phyloP scores from a whole-genome alignment of 441 rosid species.

The Iberis amara region DNA sequence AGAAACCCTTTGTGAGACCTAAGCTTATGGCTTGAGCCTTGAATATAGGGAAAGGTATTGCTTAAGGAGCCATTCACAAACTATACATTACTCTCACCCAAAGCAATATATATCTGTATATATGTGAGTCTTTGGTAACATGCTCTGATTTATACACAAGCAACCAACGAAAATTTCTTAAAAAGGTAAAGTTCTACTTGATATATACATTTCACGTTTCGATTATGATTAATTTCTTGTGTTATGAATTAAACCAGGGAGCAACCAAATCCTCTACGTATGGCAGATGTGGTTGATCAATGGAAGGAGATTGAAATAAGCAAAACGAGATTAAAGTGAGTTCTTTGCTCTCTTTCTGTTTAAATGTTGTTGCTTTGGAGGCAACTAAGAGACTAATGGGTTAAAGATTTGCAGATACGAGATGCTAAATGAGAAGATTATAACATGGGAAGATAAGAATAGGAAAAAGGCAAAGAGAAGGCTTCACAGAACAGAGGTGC shows the following conservation, averaged over 20 bases:
- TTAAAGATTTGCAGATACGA: conserved; percentile 47
- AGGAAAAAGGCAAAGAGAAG: conserved; percentile 49
- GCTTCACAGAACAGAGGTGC: conserved; percentile 57
- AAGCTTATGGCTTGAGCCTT: conserved; percentile 12
- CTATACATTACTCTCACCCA: conserved; percentile 22
- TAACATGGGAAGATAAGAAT: conserved; percentile 54
- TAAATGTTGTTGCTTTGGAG: neutral
- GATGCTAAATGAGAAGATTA: conserved; percentile 37
- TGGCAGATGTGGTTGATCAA: conserved; percentile 37
- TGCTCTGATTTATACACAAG: conserved; percentile 7
- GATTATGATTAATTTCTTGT: conserved; percentile 2
- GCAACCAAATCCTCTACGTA: conserved; percentile 14
- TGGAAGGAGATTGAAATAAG: conserved; percentile 55
- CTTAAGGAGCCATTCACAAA: conserved; percentile 23
- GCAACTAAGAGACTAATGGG: conserved; percentile 20
- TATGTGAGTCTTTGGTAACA: neutral
- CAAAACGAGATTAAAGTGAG: conserved; percentile 46
- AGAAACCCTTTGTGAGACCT: conserved; percentile 16
- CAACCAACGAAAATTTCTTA: no score
- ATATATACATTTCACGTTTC: neutral
- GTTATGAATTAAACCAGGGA: conserved; percentile 17
- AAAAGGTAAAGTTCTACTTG: neutral
- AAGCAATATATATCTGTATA: neutral
- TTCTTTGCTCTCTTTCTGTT: conserved; percentile 9
- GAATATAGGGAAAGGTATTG: conserved; percentile 26